Conservation (phyloP, 2,329 filamentous ascomycete genomes). For the Xylariaceae sp. region DNA sequence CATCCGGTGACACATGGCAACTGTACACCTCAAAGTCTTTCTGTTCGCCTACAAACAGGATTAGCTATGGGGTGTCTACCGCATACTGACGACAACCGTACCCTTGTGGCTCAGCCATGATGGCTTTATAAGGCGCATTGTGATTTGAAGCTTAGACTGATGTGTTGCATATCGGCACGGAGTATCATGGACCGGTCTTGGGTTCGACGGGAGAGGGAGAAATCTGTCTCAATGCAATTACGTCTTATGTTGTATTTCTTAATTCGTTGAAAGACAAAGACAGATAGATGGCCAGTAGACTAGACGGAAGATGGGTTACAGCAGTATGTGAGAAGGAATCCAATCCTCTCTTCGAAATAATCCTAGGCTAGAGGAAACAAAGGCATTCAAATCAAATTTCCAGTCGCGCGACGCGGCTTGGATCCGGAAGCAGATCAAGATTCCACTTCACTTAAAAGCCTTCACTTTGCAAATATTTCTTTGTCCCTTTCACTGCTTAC, state of each 20-base stretch:
- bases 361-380: no score
- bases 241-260: no score
- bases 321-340: no score
- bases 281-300: no score
- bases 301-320: no score
- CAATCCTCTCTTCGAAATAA: no score
- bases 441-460: neutral
- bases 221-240: no score
- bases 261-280: no score
- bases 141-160: slow-evolving; percentile 24
- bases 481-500: no score
- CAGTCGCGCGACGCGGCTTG: slow-evolving; percentile 29
- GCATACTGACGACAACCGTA: slow-evolving; percentile 34
- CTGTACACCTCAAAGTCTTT: slow-evolving; percentile 99
- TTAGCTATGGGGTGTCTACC: slow-evolving; percentile 4
- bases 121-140: slow-evolving; percentile 87
- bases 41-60: slow-evolving; percentile 64
- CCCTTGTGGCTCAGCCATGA: slow-evolving; percentile 93
- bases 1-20: slow-evolving; percentile 94
- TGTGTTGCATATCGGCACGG: slow-evolving; percentile 30
- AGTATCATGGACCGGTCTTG: neutral
- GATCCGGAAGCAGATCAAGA: no score
- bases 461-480: neutral
- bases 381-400: slow-evolving; percentile 8
- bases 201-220: no score